Evolutionary conservation across 1,139 yeast genomes (phyloP).

Genomic region (Yamadazyma diospyri): DNA sequence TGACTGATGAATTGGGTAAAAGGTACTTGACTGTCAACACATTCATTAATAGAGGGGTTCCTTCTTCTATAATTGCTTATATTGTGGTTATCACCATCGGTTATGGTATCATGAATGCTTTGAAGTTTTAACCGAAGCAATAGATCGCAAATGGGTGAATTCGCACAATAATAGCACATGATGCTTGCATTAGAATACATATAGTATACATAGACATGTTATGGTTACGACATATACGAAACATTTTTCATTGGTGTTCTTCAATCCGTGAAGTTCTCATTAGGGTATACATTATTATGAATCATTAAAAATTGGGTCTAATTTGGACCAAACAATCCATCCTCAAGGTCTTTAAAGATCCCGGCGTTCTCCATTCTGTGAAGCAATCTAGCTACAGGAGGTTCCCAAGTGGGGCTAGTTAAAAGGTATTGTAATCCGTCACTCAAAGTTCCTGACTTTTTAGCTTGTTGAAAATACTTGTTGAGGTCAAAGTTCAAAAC

Average conservation of each 20-base stretch:
- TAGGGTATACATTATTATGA: too few species aligned
- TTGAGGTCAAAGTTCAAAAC: slow-evolving; percentile 28
- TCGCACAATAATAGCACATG: not conserved
- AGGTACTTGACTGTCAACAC: slow-evolving; percentile 80
- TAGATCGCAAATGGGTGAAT: too few species aligned
- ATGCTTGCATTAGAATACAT: too few species aligned
- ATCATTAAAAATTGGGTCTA: too few species aligned
- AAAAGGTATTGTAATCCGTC: slow-evolving; percentile 24
- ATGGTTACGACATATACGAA: too few species aligned
- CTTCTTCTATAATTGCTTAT: slow-evolving; percentile 70
- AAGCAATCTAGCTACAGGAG: slow-evolving; percentile 32
- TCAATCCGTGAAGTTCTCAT: too few species aligned
- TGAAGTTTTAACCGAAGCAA: slow-evolving; percentile 49
- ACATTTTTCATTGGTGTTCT: too few species aligned
- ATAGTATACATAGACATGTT: too few species aligned
- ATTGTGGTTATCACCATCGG: slow-evolving; percentile 74
- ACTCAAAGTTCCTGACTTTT: slow-evolving; percentile 22
- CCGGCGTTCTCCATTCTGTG: slow-evolving; percentile 33
- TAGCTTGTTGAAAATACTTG: slow-evolving; percentile 20
- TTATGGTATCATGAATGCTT: slow-evolving; percentile 61
- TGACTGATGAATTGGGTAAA: slow-evolving; percentile 86
- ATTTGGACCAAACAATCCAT: slow-evolving; percentile 33
- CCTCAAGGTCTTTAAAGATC: slow-evolving; percentile 28
- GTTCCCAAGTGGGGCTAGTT: slow-evolving; percentile 29
- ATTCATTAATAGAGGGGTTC: slow-evolving; percentile 85